phyloP scores from a whole-genome alignment of 371 early-diverging fungal genomes.

The Lichtheimia corymbifera region DNA sequence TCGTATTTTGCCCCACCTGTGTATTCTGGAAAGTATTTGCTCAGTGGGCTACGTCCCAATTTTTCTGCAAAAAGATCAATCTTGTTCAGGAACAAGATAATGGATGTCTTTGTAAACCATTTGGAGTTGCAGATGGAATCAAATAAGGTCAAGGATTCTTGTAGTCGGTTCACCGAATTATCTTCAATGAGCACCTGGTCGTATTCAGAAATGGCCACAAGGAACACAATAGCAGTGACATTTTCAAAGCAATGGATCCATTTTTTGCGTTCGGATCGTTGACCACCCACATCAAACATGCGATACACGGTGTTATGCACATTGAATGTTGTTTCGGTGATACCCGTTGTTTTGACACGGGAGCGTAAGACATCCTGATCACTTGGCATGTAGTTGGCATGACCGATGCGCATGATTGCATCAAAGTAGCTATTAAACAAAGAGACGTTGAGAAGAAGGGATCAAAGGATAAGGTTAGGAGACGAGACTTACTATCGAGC shows the following conservation, averaged over 20 bases:
- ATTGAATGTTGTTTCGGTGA: constrained; percentile 84
- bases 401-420: constrained; percentile 80
- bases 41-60: constrained; percentile 60
- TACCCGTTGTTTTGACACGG: constrained; percentile 85
- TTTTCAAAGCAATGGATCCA: constrained; percentile 96
- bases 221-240: constrained; percentile 90
- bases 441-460: not conserved
- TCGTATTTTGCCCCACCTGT: constrained; percentile 70
- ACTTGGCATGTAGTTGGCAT: constrained; percentile 74
- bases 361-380: constrained; percentile 87
- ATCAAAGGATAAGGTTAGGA: constrained; percentile 5
- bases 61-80: constrained; percentile 80
- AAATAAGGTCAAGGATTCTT: constrained; percentile 70
- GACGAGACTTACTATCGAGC: constrained; percentile 67
- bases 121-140: constrained; percentile 79
- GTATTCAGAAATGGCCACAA: constrained; percentile 91
- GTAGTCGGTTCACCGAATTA: constrained; percentile 94
- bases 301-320: constrained; percentile 80
- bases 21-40: constrained; percentile 76
- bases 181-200: constrained; percentile 94
- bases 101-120: constrained; percentile 79
- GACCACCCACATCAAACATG: constrained; percentile 96
- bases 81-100: constrained; percentile 84
- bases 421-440: constrained; percentile 72
- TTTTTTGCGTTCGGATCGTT: constrained; percentile 89